Evolutionary conservation across 805 yeast genomes (phyloP).

Genomic region (Kockiozyma suomiensis): DNA sequence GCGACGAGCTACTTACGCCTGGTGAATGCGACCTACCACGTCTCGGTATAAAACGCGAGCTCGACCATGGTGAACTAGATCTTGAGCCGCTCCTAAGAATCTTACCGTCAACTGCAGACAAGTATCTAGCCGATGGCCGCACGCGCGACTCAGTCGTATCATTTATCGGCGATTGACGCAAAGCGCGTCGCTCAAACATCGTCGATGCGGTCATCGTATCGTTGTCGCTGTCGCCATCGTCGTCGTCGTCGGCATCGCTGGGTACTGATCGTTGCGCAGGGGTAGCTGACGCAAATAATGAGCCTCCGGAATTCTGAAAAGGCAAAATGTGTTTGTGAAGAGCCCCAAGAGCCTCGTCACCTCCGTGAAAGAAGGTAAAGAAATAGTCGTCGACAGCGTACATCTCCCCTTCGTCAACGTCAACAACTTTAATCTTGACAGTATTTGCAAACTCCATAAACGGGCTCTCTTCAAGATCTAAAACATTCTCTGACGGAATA

Average conservation of each 20-base stretch:
- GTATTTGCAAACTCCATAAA: slow-evolving; percentile 61
- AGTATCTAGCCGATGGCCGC: slow-evolving; percentile 14
- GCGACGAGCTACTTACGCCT: not conserved
- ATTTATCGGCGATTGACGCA: slow-evolving; percentile 8
- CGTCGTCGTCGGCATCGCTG: slow-evolving; percentile 10
- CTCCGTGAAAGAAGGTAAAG: slow-evolving; percentile 64
- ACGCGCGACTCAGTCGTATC: slow-evolving; percentile 19
- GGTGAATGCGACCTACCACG: slow-evolving; percentile 3
- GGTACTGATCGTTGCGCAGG: not conserved
- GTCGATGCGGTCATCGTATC: slow-evolving; percentile 7
- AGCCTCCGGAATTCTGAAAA: not conserved
- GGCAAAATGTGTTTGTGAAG: slow-evolving; percentile 6
- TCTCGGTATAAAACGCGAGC: not conserved
- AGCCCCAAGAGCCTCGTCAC: slow-evolving; percentile 45
- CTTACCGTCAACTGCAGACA: slow-evolving; percentile 2
- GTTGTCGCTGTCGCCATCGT: slow-evolving; percentile 14
- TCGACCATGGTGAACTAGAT: slow-evolving; percentile 2
- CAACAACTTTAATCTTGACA: slow-evolving; percentile 62
- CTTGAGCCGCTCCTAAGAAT: not conserved
- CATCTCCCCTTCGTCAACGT: slow-evolving; percentile 48
- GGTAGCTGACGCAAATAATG: not conserved
- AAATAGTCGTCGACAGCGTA: slow-evolving; percentile 68
- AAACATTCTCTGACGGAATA: slow-evolving; percentile 69
- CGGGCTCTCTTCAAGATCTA: slow-evolving; percentile 60
- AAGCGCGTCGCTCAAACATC: not conserved